Conservation (phyloP, 257 asterid species). For the Lycium ferocissimum region DNA sequence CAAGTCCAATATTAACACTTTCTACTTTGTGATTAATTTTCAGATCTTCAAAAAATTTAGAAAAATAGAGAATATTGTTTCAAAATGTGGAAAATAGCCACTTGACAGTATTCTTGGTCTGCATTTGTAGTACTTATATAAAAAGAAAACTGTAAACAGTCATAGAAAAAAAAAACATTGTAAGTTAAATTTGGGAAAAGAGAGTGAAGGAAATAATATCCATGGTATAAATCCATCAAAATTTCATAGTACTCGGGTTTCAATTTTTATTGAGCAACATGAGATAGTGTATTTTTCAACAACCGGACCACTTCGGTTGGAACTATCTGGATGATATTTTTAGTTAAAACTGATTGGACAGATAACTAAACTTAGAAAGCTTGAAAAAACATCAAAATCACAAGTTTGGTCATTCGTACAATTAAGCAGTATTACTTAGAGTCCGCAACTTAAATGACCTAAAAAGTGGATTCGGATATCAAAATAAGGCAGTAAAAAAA, state of each 20-base stretch:
- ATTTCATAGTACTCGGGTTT: too few relatives aligned
- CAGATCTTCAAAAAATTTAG: background rate
- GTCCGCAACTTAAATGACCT: too few relatives aligned
- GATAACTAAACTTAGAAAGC: background rate
- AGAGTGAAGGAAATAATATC: too few relatives aligned
- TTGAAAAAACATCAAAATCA: background rate
- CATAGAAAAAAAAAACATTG: background rate
- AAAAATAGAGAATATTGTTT: background rate
- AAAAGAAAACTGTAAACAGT: background rate
- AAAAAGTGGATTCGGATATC: too few relatives aligned
- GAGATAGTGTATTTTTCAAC: too few relatives aligned
- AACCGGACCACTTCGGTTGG: background rate
- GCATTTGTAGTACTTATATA: background rate
- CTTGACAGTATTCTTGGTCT: background rate
- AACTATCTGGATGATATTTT: background rate
- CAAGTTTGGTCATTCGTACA: background rate
- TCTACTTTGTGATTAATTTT: background rate
- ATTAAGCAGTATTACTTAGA: background rate
- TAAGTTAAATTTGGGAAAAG: too few relatives aligned
- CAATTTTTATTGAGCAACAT: too few relatives aligned
- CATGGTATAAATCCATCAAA: too few relatives aligned
- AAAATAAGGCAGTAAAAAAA: too few relatives aligned
- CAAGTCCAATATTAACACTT: constrained; percentile 20
- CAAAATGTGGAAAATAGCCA: background rate
- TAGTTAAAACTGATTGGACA: constrained; percentile 8